Conservation (phyloP, 768 basidiomycete species). For the Asterophora parasitica region DNA sequence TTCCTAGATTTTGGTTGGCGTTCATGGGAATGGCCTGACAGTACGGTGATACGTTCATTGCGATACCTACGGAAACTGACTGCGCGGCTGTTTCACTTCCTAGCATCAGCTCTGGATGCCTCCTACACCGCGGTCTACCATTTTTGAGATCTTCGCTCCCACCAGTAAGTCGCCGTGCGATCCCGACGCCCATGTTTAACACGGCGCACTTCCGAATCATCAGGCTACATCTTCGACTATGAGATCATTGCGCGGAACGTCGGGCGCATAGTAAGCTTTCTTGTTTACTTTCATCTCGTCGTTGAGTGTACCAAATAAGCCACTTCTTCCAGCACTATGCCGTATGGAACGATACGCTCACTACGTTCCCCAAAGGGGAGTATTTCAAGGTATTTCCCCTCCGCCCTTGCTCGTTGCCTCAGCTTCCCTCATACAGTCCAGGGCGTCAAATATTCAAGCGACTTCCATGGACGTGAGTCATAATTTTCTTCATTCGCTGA, state of each 20-base stretch:
- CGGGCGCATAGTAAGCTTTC: constrained; percentile 31
- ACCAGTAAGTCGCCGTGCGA: constrained; percentile 30
- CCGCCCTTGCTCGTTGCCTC: not conserved
- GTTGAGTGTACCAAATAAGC: not conserved
- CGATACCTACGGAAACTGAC: not conserved
- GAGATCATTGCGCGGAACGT: constrained; percentile 40
- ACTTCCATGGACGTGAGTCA: constrained; percentile 13
- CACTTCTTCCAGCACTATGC: constrained; percentile 44
- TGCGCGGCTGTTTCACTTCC: not conserved
- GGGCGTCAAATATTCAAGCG: constrained; percentile 7
- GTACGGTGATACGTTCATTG: constrained; percentile 15
- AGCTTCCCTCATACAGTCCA: not conserved
- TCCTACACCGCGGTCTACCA: constrained; percentile 51
- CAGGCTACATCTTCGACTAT: constrained; percentile 39
- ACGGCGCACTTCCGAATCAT: not conserved
- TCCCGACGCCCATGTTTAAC: not conserved
- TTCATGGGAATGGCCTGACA: constrained; percentile 71
- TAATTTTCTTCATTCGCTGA: not conserved
- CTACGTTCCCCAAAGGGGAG: constrained; percentile 27
- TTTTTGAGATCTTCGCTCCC: constrained; percentile 68
- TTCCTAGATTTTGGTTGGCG: constrained; percentile 51
- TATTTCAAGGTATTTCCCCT: constrained; percentile 22
- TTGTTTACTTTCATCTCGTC: not conserved
- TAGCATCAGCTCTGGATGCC: constrained; percentile 68
- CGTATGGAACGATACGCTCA: constrained; percentile 62